phyloP scores from a whole-genome alignment of 2,329 filamentous ascomycete genomes.

The Metarhizium album region DNA sequence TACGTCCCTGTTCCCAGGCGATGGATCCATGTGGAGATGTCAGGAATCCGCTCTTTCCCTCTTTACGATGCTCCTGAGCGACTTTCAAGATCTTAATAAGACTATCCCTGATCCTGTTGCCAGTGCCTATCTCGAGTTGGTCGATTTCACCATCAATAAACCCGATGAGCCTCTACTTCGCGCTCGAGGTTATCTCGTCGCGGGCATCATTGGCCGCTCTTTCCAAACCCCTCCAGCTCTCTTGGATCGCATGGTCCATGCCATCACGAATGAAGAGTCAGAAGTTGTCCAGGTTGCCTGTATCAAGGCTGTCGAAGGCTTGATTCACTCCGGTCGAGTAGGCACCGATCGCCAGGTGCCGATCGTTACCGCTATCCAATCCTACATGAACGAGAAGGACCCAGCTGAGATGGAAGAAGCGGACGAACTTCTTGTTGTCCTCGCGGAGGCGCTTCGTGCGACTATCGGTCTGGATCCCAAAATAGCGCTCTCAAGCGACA shows the following conservation, averaged over 20 bases:
- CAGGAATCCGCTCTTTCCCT: slow-evolving; percentile 79
- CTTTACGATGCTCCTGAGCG: slow-evolving; percentile 71
- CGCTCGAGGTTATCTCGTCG: slow-evolving; percentile 78
- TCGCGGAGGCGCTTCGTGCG: slow-evolving; percentile 77
- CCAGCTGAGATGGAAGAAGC: slow-evolving; percentile 74
- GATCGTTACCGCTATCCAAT: slow-evolving; percentile 51
- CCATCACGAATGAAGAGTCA: slow-evolving; percentile 63
- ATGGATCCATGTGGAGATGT: slow-evolving; percentile 41
- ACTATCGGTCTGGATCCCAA: slow-evolving; percentile 70
- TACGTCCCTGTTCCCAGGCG: slow-evolving; percentile 56
- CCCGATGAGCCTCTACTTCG: slow-evolving; percentile 65
- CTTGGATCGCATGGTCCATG: slow-evolving; percentile 62
- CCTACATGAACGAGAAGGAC: slow-evolving; percentile 73
- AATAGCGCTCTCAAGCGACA: slow-evolving; percentile 60
- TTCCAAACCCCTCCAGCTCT: slow-evolving; percentile 53
- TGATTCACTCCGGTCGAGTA: slow-evolving; percentile 43
- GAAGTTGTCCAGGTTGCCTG: slow-evolving; percentile 90
- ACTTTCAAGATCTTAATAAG: slow-evolving; percentile 71
- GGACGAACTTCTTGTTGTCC: slow-evolving; percentile 82
- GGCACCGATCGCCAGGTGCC: slow-evolving; percentile 45
- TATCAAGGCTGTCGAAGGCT: slow-evolving; percentile 71
- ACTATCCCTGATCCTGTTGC: slow-evolving; percentile 58
- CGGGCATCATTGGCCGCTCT: slow-evolving; percentile 65
- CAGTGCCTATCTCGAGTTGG: slow-evolving; percentile 66
- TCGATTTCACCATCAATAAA: slow-evolving; percentile 64